Evolutionary conservation across 306 rosid genomes (phyloP).

Genomic region (Medicago arabica): DNA sequence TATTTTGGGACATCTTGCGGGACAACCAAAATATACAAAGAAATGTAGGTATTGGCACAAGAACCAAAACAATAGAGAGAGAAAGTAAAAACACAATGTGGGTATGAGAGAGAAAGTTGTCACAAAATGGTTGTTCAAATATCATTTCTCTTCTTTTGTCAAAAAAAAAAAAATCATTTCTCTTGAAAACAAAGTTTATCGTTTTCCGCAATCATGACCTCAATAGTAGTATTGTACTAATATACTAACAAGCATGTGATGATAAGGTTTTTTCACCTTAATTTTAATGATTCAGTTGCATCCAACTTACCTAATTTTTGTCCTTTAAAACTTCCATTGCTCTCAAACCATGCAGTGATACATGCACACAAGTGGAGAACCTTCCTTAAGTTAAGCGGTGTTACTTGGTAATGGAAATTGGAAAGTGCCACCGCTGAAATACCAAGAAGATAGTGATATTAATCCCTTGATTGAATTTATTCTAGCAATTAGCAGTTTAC

Average conservation of each 20-base stretch:
- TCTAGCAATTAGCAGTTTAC: conserved; percentile 13
- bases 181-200: neutral
- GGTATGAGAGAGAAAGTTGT: no score
- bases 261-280: conserved; percentile 26
- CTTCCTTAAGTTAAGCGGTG: conserved; percentile 23
- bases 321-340: conserved; percentile 8
- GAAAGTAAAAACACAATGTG: no score
- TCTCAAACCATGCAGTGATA: conserved; percentile 13
- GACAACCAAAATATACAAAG: no score
- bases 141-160: no score
- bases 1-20: no score
- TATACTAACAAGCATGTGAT: neutral
- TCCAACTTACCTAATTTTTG: neutral
- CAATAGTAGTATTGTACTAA: neutral
- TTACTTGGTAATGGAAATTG: conserved; percentile 26
- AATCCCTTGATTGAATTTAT: conserved; percentile 14
- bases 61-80: no score
- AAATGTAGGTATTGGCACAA: no score
- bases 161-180: no score
- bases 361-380: conserved; percentile 15
- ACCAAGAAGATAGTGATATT: neutral
- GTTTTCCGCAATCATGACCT: neutral
- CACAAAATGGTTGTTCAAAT: no score
- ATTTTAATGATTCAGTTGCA: neutral
- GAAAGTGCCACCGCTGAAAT: conserved; percentile 15